A percentile compares a stretch with the other conserved stretches of the same genome.
phyloP scores from a whole-genome alignment of 306 rosid genomes.

The Fagus sylvatica region DNA sequence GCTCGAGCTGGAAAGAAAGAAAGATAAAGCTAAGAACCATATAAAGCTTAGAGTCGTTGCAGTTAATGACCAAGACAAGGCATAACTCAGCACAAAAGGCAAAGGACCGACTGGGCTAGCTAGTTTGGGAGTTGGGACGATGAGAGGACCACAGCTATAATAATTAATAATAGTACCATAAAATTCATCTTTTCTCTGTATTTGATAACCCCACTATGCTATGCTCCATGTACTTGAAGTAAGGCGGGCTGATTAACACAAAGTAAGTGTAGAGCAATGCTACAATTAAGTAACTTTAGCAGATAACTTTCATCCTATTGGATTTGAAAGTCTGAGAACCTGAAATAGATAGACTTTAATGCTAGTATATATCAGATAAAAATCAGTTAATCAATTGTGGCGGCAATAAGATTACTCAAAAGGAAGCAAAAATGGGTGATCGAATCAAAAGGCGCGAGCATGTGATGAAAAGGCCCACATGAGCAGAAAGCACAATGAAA shows the following conservation, averaged over 20 bases:
- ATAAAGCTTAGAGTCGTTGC: conserved; percentile 17
- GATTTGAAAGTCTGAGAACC: no score
- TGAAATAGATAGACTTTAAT: no score
- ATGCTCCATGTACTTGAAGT: background rate
- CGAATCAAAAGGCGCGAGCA: conserved; percentile 23
- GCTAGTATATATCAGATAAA: background rate
- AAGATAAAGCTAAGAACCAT: background rate
- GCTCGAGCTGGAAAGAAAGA: conserved; percentile 29
- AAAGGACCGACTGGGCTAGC: background rate
- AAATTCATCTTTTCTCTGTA: conserved; percentile 6
- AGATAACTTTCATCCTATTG: no score
- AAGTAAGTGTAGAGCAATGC: no score
- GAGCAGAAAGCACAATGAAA: conserved; percentile 23
- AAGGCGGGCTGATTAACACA: no score
- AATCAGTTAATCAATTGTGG: background rate
- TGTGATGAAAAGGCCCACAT: conserved; percentile 36
- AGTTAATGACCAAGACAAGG: conserved; percentile 13
- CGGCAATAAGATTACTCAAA: background rate
- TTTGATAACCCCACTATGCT: background rate
- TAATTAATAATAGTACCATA: background rate
- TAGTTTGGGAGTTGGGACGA: background rate
- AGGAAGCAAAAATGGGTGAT: background rate
- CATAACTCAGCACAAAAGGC: conserved; percentile 8
- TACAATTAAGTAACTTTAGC: no score
- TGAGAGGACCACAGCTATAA: conserved; percentile 25